Base-by-base conservation (phyloP, 1,284 basidiomycete species). In the Entoloma clypeatum region DNA sequence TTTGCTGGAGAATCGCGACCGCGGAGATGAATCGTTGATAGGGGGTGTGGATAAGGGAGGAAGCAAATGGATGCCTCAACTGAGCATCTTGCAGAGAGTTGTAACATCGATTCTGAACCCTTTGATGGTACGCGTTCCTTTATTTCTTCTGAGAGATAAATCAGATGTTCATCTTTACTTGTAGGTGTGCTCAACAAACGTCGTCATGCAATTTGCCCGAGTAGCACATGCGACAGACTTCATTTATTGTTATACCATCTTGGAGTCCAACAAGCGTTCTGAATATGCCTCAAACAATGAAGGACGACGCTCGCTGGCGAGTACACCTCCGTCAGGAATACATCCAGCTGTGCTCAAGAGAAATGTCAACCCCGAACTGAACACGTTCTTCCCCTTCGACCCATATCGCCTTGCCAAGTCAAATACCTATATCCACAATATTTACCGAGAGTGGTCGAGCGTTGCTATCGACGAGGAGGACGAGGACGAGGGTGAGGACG, bases 381-480 rank as follows among this genome's bases (percentile, higher is more conserved):
- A 94, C 59, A 83, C 84, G 9, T 99, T 98, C 71, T 99, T 99
- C 71, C 96, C 96, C 0, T 99, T 99, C 60, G 96, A 99, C 61
- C 96, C 96, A 1, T 99, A 92, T 69, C 89, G 85, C 51, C 78
- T 99, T 2, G 87, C 90, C 1, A 73, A 74, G 40, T 87, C 85
- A 33, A 67, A 71, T 29, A 60, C 62, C n/a, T 88, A 81, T 52
- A 84, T 90, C 28, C 74, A 82, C 37, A 71, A 69, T 9, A 72
- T 87, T 11, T 90, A 89, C 52, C 68, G 87, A 26, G 86, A 88
- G 48, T 90, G 86, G 86, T 65, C 75, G 10, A 67, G 74, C 19
- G 86, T 89, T 3, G 81, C 82, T n/a, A 78, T 88, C 36, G 81
- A 78, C 13, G 79, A 74, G 0, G 82, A 81, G 0, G 81, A 81